phyloP scores from a whole-genome alignment of 1,284 basidiomycete genomes.

The Porphyrellus sp. region DNA sequence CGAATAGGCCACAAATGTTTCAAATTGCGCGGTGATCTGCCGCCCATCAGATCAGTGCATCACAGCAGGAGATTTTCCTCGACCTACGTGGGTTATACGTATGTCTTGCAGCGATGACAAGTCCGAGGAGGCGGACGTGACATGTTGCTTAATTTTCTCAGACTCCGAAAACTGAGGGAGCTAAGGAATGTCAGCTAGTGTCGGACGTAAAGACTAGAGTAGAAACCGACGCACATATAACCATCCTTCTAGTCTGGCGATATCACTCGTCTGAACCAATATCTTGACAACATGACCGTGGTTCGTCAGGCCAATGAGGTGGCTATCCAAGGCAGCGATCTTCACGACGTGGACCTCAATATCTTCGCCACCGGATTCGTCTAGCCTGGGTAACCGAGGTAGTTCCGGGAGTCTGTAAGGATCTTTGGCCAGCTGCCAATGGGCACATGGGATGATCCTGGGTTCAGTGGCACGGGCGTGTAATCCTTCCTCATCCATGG shows the following conservation, averaged over 20 bases:
- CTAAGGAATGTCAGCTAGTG: conserved; percentile 36
- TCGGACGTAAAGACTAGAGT: background rate
- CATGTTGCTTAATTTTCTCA: conserved; percentile 44
- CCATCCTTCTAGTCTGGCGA: conserved; percentile 51
- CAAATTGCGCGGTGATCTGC: conserved; percentile 83
- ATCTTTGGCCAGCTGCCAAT: conserved; percentile 54
- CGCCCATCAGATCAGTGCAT: conserved; percentile 13
- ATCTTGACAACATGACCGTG: conserved; percentile 71
- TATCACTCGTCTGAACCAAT: conserved; percentile 38
- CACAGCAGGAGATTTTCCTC: conserved; percentile 5
- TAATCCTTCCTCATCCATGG: conserved; percentile 45
- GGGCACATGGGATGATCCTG: conserved; percentile 53
- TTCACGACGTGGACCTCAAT: conserved; percentile 58
- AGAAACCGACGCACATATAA: conserved; percentile 59
- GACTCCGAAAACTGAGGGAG: conserved; percentile 69
- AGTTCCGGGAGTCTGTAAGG: conserved; percentile 58
- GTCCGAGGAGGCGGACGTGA: conserved; percentile 39
- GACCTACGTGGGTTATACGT: conserved; percentile 65
- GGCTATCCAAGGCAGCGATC: conserved; percentile 69
- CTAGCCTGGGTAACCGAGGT: conserved; percentile 44
- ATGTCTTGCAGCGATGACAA: conserved; percentile 45
- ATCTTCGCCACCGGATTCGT: conserved; percentile 32
- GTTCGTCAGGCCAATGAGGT: conserved; percentile 74
- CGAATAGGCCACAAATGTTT: conserved; percentile 79
- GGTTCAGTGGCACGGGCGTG: conserved; percentile 37